Evolutionary conservation across 495 filamentous ascomycete genomes (phyloP).

Genomic region (Xylaria intraflava): DNA sequence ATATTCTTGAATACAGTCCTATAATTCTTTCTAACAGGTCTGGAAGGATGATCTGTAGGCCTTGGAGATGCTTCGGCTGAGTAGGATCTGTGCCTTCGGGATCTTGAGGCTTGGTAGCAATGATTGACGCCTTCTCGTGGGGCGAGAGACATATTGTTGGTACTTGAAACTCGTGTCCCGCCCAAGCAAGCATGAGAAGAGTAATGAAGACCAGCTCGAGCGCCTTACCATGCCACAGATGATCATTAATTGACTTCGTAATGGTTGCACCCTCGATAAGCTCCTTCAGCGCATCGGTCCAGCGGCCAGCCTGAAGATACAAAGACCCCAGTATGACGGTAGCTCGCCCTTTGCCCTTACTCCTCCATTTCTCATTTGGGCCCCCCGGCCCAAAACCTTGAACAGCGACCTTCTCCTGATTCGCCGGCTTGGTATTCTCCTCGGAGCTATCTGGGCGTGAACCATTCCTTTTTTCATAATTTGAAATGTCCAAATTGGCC

Average conservation of each 20-base stretch:
- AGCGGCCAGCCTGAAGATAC: slow-evolving; percentile 81
- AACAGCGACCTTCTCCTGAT: slow-evolving; percentile 73
- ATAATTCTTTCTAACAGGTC: slow-evolving; percentile 72
- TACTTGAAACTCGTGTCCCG: slow-evolving; percentile 80
- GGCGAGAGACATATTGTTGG: slow-evolving; percentile 44
- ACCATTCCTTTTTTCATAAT: slow-evolving; percentile 26
- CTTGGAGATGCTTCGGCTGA: slow-evolving; percentile 39
- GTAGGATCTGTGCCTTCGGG: slow-evolving; percentile 34
- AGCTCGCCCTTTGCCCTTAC: slow-evolving; percentile 74
- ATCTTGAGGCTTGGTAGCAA: slow-evolving; percentile 41
- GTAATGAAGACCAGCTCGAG: slow-evolving; percentile 79
- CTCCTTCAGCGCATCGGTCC: slow-evolving; percentile 84
- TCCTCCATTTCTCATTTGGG: slow-evolving; percentile 66
- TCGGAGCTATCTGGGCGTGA: slow-evolving; percentile 31
- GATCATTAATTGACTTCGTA: slow-evolving; percentile 76
- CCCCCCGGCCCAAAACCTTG: slow-evolving; percentile 74
- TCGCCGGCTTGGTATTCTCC: slow-evolving; percentile 39
- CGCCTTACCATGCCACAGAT: slow-evolving; percentile 94
- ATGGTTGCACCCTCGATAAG: slow-evolving; percentile 70
- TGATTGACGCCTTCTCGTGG: slow-evolving; percentile 39
- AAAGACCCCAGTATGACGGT: slow-evolving; percentile 77
- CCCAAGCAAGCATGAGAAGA: slow-evolving; percentile 78
- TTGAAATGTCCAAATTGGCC: slow-evolving; percentile 21
- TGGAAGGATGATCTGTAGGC: slow-evolving; percentile 36
- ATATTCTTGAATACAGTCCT: slow-evolving; percentile 73